Base-by-base conservation (phyloP, 2,329 filamentous ascomycete genomes). In the Cladophialophora exuberans region DNA sequence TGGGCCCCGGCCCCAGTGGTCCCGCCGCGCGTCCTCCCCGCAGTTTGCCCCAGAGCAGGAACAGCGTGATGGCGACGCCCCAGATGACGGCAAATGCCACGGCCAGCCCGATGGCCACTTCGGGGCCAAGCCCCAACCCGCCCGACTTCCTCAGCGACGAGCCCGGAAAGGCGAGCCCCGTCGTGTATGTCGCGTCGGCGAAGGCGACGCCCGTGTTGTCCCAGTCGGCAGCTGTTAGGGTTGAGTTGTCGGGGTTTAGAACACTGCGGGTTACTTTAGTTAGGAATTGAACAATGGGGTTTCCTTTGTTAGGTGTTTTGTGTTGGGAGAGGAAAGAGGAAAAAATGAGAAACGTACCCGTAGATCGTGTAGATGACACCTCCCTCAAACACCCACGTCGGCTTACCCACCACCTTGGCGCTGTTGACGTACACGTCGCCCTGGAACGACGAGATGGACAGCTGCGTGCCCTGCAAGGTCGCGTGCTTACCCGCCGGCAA, bases 311-410 rank as follows among this genome's bases (percentile, higher is more conserved):
- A n/a, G n/a, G n/a, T n/a, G n/a, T n/a, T 33, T 1, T 33, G 30
- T 13, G 10, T 33, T 33, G 15, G 30, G 15, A 13, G 6, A 6
- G 13, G 30, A 6, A 3, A 33, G n/a, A 33, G 30, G n/a, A 10
- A n/a, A 13, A 33, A 11, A 33, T n/a, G 11, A 33, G 30, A 7
- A 13, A 42, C 38, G 13, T 42, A 42, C 38, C 38, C 38, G 31
- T 36, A 43, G 20, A 53, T 53, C 15, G 39, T 45, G 50, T 53
- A 53, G 38, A 53, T 45, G 13, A 38, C 6, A 15, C 50, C 50
- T 5, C 50, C 50, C 11, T 9, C n/a, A 18, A 46, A 53, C 10
- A 53, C 15, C 41, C 39, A 45, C 20, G 33, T 31, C 9, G 25
- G 22, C n/a, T 42, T 13, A 9, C 50, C 18, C 11, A 46, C 39